Conservation (phyloP, 345 rosid species). For the Linum trigynum region DNA sequence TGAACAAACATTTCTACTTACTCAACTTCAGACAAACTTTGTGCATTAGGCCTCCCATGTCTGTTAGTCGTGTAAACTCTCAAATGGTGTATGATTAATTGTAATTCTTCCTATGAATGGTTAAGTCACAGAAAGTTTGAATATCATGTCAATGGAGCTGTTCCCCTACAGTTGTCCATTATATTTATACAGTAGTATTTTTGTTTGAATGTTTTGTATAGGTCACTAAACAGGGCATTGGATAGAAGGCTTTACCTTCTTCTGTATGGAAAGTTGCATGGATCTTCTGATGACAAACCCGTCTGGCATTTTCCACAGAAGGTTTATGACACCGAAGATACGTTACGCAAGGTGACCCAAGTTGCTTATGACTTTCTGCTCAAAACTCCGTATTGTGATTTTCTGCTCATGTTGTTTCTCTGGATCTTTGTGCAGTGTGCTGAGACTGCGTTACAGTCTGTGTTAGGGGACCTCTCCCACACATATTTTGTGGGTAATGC, state of each 20-base stretch:
- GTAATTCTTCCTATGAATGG: background rate
- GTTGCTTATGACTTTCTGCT: background rate
- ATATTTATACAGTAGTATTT: too few species aligned
- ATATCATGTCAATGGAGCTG: background rate
- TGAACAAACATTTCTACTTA: background rate
- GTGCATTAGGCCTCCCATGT: too few species aligned
- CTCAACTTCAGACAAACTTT: background rate
- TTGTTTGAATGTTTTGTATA: slow-evolving; percentile 6
- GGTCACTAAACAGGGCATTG: slow-evolving; percentile 76
- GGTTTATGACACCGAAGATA: slow-evolving; percentile 75
- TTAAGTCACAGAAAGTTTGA: background rate
- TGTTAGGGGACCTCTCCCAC: slow-evolving; percentile 67
- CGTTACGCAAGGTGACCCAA: slow-evolving; percentile 51
- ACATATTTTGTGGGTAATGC: slow-evolving; percentile 95
- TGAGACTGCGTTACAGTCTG: slow-evolving; percentile 71
- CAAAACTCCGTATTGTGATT: background rate
- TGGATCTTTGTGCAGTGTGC: slow-evolving; percentile 54
- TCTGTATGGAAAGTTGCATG: slow-evolving; percentile 47
- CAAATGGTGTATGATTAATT: background rate
- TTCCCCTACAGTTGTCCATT: too few species aligned
- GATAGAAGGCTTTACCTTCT: slow-evolving; percentile 84
- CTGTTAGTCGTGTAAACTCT: too few species aligned
- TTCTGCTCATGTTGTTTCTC: background rate
- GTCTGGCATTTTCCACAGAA: slow-evolving; percentile 97
- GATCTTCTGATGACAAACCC: slow-evolving; percentile 50